Conservation (phyloP, 2,329 filamentous ascomycete genomes). For the Fusarium keratoplasticum region DNA sequence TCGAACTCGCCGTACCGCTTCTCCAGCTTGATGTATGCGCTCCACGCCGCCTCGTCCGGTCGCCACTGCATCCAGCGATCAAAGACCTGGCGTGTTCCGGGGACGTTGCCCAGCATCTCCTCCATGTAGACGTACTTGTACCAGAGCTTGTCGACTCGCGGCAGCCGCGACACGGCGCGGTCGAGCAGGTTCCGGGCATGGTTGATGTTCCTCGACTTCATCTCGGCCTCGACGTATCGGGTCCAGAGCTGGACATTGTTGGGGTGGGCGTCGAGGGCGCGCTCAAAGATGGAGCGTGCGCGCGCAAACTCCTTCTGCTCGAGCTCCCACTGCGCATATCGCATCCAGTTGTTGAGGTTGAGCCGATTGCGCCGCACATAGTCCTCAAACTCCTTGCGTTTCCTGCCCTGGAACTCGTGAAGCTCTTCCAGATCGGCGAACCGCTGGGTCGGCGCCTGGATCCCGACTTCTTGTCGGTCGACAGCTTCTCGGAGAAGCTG, state of each 20-base stretch:
- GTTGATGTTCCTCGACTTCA: conserved; percentile 93
- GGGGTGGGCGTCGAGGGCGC: conserved; percentile 90
- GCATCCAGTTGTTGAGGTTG: conserved; percentile 99
- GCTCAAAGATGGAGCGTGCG: conserved; percentile 92
- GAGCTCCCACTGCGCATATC: conserved; percentile 96
- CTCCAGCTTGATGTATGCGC: conserved; percentile 95
- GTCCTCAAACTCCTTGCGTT: conserved; percentile 96
- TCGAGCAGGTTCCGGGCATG: conserved; percentile 95
- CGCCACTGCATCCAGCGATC: conserved; percentile 99
- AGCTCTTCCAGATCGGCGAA: conserved; percentile 98
- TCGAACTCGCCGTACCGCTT: conserved; percentile 95
- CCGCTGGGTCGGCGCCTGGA: conserved; percentile 92
- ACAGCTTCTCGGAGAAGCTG: conserved; percentile 97
- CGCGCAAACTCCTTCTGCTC: conserved; percentile 97
- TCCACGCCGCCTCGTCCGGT: conserved; percentile 95
- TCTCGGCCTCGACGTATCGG: conserved; percentile 94
- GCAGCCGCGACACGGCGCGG: conserved; percentile 91
- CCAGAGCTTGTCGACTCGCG: conserved; percentile 95
- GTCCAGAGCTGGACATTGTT: conserved; percentile 91
- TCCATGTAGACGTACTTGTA: conserved; percentile 99
- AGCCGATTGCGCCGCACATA: conserved; percentile 95
- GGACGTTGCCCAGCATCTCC: conserved; percentile 94
- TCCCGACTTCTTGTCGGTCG: conserved; percentile 88
- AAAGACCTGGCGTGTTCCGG: conserved; percentile 92
- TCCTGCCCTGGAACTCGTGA: conserved; percentile 95